Percentiles rank a stretch among this genome's conserved stretches.
Evolutionary conservation across 495 filamentous ascomycete genomes (phyloP).

Genomic region (Chaetomium fimeti): DNA sequence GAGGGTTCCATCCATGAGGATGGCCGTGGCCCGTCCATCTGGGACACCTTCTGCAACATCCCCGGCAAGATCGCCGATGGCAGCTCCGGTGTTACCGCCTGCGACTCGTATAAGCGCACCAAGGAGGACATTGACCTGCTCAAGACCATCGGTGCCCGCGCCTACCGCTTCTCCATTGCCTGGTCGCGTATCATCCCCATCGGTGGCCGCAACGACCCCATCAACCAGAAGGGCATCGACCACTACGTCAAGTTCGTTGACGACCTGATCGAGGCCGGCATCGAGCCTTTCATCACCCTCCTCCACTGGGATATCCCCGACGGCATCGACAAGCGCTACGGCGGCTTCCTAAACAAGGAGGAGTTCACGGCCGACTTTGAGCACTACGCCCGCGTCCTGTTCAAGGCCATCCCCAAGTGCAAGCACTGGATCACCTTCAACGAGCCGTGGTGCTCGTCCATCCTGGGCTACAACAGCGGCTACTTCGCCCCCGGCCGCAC

Average conservation of each 20-base stretch:
- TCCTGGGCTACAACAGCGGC: conserved; percentile 60
- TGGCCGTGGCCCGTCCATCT: conserved; percentile 71
- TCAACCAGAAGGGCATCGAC: conserved; percentile 59
- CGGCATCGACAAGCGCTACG: conserved; percentile 60
- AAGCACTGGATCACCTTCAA: conserved; percentile 68
- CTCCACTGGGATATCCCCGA: conserved; percentile 66
- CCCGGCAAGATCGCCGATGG: conserved; percentile 73
- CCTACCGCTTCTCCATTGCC: conserved; percentile 74
- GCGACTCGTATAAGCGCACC: conserved; percentile 74
- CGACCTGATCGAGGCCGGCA: conserved; percentile 58
- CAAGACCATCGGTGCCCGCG: conserved; percentile 61
- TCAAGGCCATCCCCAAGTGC: conserved; percentile 58
- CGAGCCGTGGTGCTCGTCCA: conserved; percentile 62
- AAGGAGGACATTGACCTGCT: conserved; percentile 70
- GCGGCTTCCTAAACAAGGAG: conserved; percentile 57
- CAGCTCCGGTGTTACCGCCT: conserved; percentile 65
- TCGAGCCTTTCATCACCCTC: conserved; percentile 60
- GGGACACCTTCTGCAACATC: conserved; percentile 72
- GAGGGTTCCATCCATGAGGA: conserved; percentile 67
- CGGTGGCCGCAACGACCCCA: conserved; percentile 59
- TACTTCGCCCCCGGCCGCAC: conserved; percentile 60
- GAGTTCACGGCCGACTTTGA: conserved; percentile 62
- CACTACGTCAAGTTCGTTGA: conserved; percentile 62
- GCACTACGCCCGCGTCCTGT: conserved; percentile 58
- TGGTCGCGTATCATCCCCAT: conserved; percentile 73